Percentiles rank a stretch among this genome's conserved stretches.
Evolutionary conservation across 306 rosid genomes (phyloP).

Genomic region (Castanospermum australe): DNA sequence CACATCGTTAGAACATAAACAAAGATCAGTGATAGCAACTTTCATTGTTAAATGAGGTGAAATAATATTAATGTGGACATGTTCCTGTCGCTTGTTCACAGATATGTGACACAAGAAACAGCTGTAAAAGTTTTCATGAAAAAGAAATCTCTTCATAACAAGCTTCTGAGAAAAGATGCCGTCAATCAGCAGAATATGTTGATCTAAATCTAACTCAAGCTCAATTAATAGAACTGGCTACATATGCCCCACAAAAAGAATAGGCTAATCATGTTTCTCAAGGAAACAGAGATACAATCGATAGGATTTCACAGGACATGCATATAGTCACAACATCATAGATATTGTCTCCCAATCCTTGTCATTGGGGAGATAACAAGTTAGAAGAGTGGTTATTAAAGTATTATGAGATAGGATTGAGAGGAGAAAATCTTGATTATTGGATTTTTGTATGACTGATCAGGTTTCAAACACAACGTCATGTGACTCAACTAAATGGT

Average conservation of each 20-base stretch:
- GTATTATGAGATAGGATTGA: background rate
- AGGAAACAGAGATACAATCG: background rate
- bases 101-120: background rate
- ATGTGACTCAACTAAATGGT: background rate
- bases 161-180: background rate
- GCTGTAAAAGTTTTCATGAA: background rate
- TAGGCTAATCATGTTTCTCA: background rate
- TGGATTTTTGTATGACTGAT: background rate
- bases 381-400: background rate
- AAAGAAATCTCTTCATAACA: background rate
- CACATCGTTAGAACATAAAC: constrained; percentile 2
- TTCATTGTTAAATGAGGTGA: background rate
- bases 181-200: background rate
- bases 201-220: background rate
- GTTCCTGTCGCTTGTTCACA: background rate
- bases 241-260: background rate
- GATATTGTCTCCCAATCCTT: background rate
- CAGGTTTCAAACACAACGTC: background rate
- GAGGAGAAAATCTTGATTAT: background rate
- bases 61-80: background rate
- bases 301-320: background rate
- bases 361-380: background rate
- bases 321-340: background rate
- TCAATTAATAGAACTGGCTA: background rate
- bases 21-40: background rate